phyloP scores from a whole-genome alignment of 331 rosid species.

The Acacia concinna region DNA sequence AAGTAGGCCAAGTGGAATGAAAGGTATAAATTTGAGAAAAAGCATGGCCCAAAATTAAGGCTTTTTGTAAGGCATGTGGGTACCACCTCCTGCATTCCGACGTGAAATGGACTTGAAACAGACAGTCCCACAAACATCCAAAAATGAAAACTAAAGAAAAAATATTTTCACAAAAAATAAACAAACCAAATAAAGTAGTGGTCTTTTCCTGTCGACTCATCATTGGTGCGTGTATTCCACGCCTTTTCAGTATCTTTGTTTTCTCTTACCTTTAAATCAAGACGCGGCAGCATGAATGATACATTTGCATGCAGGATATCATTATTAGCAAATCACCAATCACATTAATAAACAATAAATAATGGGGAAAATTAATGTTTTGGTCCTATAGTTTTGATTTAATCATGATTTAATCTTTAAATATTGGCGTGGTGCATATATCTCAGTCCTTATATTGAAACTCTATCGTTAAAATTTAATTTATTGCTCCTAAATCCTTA shows the following conservation, averaged over 20 bases:
- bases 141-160: neutral
- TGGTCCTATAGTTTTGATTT: too few relatives aligned
- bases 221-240: conserved; percentile 43
- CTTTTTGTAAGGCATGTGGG: neutral
- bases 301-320: neutral
- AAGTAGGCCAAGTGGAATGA: neutral
- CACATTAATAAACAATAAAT: neutral
- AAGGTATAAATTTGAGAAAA: neutral
- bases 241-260: conserved; percentile 2
- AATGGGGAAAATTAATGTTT: too few relatives aligned
- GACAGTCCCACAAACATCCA: conserved; percentile 28
- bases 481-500: too few relatives aligned
- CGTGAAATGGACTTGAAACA: conserved; percentile 17
- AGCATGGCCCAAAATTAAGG: conserved; percentile 1
- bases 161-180: neutral
- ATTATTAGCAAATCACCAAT: neutral
- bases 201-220: conserved; percentile 18
- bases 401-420: too few relatives aligned
- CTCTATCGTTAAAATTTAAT: too few relatives aligned
- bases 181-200: neutral
- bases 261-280: neutral
- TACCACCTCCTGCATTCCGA: neutral
- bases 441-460: too few relatives aligned
- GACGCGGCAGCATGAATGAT: neutral
- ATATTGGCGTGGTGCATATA: too few relatives aligned